Conservation (phyloP, 352 stramenopile species). For the Hyaloperonospora arabidopsidis region DNA sequence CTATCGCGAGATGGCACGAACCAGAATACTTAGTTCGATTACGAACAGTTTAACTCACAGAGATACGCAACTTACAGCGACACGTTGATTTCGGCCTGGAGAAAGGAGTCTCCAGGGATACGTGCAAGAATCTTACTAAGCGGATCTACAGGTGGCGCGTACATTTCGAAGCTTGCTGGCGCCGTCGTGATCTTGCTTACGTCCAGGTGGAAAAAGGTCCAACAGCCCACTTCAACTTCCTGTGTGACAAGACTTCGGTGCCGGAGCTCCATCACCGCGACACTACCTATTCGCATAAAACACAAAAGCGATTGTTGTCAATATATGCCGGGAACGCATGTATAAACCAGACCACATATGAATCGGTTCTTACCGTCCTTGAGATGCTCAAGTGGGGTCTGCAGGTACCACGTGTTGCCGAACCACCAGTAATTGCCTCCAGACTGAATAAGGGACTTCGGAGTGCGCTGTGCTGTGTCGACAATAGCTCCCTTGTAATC, state of each 20-base stretch:
- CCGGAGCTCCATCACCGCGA: constrained; percentile 82
- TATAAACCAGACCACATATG: too few relatives aligned
- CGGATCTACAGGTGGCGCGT: constrained; percentile 73
- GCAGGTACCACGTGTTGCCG: constrained; percentile 84
- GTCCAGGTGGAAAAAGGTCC: constrained; percentile 86
- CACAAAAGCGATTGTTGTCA: constrained; percentile 6
- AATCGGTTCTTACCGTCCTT: constrained; percentile 56
- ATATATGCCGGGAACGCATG: background rate
- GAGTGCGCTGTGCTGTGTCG: constrained; percentile 64
- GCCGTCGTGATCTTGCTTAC: constrained; percentile 84
- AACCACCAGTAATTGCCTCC: constrained; percentile 86
- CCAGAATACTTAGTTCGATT: background rate
- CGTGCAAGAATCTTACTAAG: constrained; percentile 82
- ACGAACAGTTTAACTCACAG: constrained; percentile 8
- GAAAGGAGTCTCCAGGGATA: constrained; percentile 80
- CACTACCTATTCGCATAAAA: constrained; percentile 43
- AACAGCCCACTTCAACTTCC: constrained; percentile 82
- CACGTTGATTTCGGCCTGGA: constrained; percentile 85
- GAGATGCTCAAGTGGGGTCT: constrained; percentile 78
- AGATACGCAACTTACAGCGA: constrained; percentile 42
- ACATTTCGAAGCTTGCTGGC: constrained; percentile 85
- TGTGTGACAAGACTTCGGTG: constrained; percentile 78
- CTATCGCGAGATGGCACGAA: too few relatives aligned
- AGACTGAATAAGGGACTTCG: constrained; percentile 82
- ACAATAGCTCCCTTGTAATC: constrained; percentile 66